Evolutionary conservation across 257 asterid species (phyloP), one percentile per base, ranked within the genome.

Genomic region (Oldenlandia corymbosa): DNA sequence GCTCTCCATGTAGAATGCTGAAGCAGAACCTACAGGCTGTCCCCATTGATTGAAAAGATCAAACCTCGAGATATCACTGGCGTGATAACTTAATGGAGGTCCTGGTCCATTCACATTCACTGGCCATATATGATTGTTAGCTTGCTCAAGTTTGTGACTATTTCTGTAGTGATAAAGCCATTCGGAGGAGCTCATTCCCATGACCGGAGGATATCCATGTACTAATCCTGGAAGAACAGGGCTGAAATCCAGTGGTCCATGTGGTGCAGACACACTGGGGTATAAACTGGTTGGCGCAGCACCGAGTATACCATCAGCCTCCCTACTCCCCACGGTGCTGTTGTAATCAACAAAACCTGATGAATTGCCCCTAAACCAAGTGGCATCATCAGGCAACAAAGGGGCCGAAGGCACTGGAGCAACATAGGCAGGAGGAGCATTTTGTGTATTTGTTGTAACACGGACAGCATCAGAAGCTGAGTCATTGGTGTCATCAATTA

Each of bases 351-450:
- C 61, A 26, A 72, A 72, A 31, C 30, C 20, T 37, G 72, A 59
- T 7, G 84, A 60, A 69, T 61, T 75, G 10, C 68, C 83, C 18
- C 74, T 73, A 62, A 62, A 67, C 97, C 95, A 87, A 60, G 63
- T 58, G 37, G 81, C 82, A 51, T 85, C 83, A 11, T 84, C 94
- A 1, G 95, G 96, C 61, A 91, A 71, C 14, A 81, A 61, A 5
- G 98, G 98, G 13, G 98, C 98, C 1, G 98, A 91, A 53, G 98
- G 98, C 16, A 62, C 58, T 16, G 96, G 96, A 65, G 94, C 62
- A 24, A 71, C 76, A 66, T 78, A 81, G 16, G 84, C 37, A 62
- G 80, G 72, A 41, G 79, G 39, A 24, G 81, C 30, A 64, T 67
- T 74, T 30, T 54, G 73, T 46, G 72, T 53, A 47, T 69, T 65